Percentiles rank a stretch among this genome's conserved stretches.
phyloP scores from a whole-genome alignment of 306 rosid species.

The Delonix regia region DNA sequence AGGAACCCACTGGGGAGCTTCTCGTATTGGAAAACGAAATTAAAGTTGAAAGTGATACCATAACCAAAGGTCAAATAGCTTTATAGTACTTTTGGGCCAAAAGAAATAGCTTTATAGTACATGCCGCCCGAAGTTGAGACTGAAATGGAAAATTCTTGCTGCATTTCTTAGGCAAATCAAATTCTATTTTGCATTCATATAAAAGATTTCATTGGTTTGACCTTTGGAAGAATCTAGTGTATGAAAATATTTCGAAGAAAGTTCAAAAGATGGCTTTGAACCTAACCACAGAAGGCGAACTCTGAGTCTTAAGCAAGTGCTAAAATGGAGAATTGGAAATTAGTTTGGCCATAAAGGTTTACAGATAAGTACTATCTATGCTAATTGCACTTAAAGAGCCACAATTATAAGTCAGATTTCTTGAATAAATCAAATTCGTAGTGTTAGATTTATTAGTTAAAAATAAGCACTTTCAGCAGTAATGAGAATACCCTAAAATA shows the following conservation, averaged over 20 bases:
- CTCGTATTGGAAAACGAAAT: conserved; percentile 36
- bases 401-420: conserved; percentile 3
- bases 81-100: background rate
- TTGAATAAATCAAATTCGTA: conserved; percentile 1
- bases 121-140: background rate
- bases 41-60: conserved; percentile 17
- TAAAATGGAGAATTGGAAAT: background rate
- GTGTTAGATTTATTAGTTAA: background rate
- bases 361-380: background rate
- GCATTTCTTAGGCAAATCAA: background rate
- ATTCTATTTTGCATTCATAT: background rate
- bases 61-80: conserved; percentile 3
- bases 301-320: background rate
- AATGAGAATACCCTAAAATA: background rate
- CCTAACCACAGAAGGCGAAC: conserved; percentile 40
- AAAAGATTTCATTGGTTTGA: background rate
- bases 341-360: conserved; percentile 10
- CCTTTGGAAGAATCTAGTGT: background rate
- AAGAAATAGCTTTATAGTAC: background rate
- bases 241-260: background rate
- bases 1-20: conserved; percentile 40
- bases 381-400: background rate
- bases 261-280: conserved; percentile 38
- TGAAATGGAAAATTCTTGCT: background rate
- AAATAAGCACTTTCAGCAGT: background rate